Base-by-base conservation (phyloP, 805 yeast species). In the Limtongozyma cylindracea region DNA sequence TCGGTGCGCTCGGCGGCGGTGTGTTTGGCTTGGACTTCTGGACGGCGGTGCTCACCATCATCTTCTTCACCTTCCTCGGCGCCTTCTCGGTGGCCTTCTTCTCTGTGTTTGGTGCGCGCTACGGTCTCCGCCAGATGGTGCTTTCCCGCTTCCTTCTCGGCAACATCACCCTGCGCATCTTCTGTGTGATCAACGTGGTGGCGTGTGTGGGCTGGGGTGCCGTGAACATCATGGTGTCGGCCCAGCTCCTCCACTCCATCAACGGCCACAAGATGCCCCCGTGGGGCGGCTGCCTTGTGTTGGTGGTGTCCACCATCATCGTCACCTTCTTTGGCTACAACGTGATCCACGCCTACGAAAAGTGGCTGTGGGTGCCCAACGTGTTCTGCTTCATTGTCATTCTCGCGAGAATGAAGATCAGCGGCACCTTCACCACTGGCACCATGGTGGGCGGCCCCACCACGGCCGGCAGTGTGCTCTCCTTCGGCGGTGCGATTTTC, bases 171-270 rank as follows among this genome's bases (percentile, higher is more conserved):
- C 68, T 73, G 47, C 61, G 91, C 41, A 55, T 78, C 25, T 71
- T 77, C 37, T 69, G 91, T 7, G 43, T 70, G 20, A 53, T 82
- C 40, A 78, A 80, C 39, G 60, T 67, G 36, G 44, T 82, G 29
- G 82, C 92, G 13, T 76, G 92, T 59, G 63, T 80, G 25, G 94
- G 95, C 34, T 82, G 95, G 95, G 74, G 88, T 45, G 77, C 92
- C 7, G 84, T 78, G 21, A 82, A 82, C 47, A 76, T 74, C 29
- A 73, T 80, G 62, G 72, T 80, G 15, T 66, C 88, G 17, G 92
- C 93, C 12, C 88, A 77, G 43, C 49, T 80, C 30, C 52, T 80
- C 27, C 66, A 70, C 46, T 63, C 72, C 38, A 70, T 82, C 28
- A 77, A 77, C 51, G 49, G 53, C 28, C 53, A 52, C 18, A 49